Evolutionary conservation across 1,139 yeast species (phyloP), one percentile per base, ranked within the genome.

Genomic region (Candida sp.): DNA sequence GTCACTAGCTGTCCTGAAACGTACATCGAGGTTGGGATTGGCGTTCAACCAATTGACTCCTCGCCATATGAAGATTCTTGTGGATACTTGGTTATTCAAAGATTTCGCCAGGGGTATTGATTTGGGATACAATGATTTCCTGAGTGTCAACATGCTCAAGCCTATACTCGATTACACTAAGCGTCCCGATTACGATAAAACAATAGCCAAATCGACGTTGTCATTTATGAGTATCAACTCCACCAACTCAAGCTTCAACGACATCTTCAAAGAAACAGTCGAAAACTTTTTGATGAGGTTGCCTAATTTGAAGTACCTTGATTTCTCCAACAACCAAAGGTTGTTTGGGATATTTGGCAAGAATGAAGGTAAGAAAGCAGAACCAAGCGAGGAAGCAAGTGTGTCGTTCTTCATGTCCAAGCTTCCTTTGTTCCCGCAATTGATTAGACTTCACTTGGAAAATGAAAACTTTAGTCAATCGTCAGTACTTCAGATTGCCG

Each of bases 141-240:
- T 69, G 67, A 65, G 74, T n/a, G 48, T 61, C 3, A 61, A 65
- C 7, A 68, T 68, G 61, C 49, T 71, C 38, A 62, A 62, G 30
- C 63, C 66, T 3, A 50, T 75, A 4, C 52, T 68, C 31, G 74
- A 71, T 7, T 52, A 54, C 40, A 33, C 53, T 3, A 63, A 60
- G 26, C 56, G 57, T 1, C 58, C 64, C 2, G 61, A 57, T 7
- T 68, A 67, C 49, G 61, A 57, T 1, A 48, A 58, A 4, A 52
- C 56, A 25, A 28, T 75, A 1, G 47, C 61, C 4, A 62, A 75
- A 12, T 66, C 75, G 6, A 68, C 77, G 17, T 63, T 86, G 50
- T 72, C 77, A 17, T 88, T 87, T 58, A 75, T 90, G 42, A 88
- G 96, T 17, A 69, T 92, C 48, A 88, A 90, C 63, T 80, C 91